Evolutionary conservation across 1,284 basidiomycete species (phyloP), one percentile per base, ranked within the genome.

Genomic region (Pascua guehoae): DNA sequence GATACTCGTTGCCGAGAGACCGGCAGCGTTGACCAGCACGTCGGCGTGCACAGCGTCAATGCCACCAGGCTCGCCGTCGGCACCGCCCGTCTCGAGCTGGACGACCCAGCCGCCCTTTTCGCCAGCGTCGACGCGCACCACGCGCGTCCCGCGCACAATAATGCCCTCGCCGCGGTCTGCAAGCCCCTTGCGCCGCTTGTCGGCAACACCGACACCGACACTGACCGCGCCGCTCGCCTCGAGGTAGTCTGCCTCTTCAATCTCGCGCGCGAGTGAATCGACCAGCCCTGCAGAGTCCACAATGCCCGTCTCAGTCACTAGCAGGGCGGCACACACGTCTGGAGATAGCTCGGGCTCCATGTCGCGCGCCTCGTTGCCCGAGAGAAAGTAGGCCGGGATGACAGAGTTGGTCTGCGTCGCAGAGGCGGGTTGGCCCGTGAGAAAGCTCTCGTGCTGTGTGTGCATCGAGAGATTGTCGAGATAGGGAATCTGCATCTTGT

Each of bases 281-380:
- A 93, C 89, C 48, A 89, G 78, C 5, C 85, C 76, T 78, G 95
- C 92, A 0, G 89, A 89, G 73, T 94, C 89, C 2, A 98, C 78
- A 60, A 98, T 96, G 1, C 95, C 95, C 0, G 95, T 97, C 65
- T 88, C 84, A 4, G 89, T 87, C 57, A 87, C 91, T 77, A 87
- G 86, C 17, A 98, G 75, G 0, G 92, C 91, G 12, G 81, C 83
- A 0, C 80, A 79, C 53, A 97, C 88, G 45, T 85, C 79, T 2
- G 74, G 67, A 0, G 88, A 87, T 1, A 98, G 79, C 65, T 89
- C 84, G 0, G 94, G 93, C 73, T 97, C 95, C 59, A 93, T 74
- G 49, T 83, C 79, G 49, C 84, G 83, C 5, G 88, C 88, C 69
- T 88, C 82, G n/a, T 84, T 81, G 8, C 86, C 87, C 9, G 79